phyloP scores from a whole-genome alignment of 2,329 filamentous ascomycete species.

The Berkeleyomyces rouxiae region DNA sequence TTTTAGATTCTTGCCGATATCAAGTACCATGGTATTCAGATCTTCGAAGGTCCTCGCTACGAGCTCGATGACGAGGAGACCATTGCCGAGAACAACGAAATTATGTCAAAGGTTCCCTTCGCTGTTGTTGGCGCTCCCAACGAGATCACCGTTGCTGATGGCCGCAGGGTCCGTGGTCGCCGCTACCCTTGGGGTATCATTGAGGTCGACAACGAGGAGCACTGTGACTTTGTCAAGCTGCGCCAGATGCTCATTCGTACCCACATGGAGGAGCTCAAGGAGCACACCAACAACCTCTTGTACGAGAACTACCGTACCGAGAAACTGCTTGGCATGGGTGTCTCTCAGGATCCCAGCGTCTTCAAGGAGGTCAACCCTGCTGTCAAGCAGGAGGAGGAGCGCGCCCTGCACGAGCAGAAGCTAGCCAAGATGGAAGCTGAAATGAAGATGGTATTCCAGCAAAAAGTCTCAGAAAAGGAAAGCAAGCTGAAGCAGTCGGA shows the following conservation, averaged over 20 bases:
- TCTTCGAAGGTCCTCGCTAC: constrained; percentile 96
- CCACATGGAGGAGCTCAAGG: constrained; percentile 99
- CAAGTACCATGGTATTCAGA: constrained; percentile 91
- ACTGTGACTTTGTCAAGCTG: constrained; percentile 99
- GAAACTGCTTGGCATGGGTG: constrained; percentile 96
- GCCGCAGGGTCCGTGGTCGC: constrained; percentile 88
- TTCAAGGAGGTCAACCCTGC: constrained; percentile 99
- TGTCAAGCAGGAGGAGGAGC: constrained; percentile 99
- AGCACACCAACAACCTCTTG: constrained; percentile 96
- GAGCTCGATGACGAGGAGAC: constrained; percentile 99
- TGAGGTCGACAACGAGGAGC: constrained; percentile 98
- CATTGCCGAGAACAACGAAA: constrained; percentile 98
- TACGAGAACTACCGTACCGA: constrained; percentile 99
- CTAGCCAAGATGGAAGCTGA: constrained; percentile 99
- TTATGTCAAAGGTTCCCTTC: constrained; percentile 99
- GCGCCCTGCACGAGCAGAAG: constrained; percentile 95
- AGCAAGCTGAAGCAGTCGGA: constrained; percentile 99
- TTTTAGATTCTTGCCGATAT: constrained; percentile 86
- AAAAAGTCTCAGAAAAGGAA: constrained; percentile 99
- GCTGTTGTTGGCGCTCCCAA: constrained; percentile 94
- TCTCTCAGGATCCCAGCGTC: constrained; percentile 93
- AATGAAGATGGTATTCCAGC: constrained; percentile 99
- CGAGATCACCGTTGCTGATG: constrained; percentile 80
- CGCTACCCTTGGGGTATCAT: constrained; percentile 97
- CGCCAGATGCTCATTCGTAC: constrained; percentile 99